These are phyloP conservation scores for Torulaspora delbrueckii DNA, from an alignment of 805 yeast genomes.

Conservation along the genomic window DNA sequence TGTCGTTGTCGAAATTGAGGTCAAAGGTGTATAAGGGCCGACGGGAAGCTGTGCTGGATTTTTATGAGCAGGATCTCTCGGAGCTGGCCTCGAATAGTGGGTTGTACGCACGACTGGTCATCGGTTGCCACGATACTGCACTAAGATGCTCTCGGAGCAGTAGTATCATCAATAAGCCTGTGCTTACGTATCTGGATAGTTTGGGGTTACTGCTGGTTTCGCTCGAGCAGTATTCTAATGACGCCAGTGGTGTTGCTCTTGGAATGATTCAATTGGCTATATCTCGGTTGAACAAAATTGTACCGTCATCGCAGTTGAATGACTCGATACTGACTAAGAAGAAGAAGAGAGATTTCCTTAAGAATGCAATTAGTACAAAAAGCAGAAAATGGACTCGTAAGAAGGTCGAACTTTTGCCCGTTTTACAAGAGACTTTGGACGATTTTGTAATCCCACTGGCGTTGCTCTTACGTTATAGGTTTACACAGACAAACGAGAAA, in stretches of 20 bases:
- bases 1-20: conserved; percentile 32
- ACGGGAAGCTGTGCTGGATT: conserved; percentile 27
- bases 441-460: conserved; percentile 30
- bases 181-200: conserved; percentile 22
- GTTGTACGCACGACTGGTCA: conserved; percentile 28
- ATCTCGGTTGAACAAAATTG: conserved; percentile 15
- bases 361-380: conserved; percentile 9
- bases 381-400: not conserved
- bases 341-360: conserved; percentile 17
- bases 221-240: conserved; percentile 26
- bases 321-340: conserved; percentile 11
- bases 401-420: conserved; percentile 17
- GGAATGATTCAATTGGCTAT: conserved; percentile 29
- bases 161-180: conserved; percentile 10
- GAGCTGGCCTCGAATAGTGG: conserved; percentile 24
- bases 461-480: conserved; percentile 27
- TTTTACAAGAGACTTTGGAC: conserved; percentile 24
- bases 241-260: conserved; percentile 27
- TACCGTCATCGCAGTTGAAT: conserved; percentile 16
- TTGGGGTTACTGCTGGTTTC: conserved; percentile 27
- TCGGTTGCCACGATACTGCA: conserved; percentile 28
- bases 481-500: conserved; percentile 29
- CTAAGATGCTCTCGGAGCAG: conserved; percentile 8
- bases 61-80: conserved; percentile 29
- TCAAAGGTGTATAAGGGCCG: conserved; percentile 19